Percentiles rank a stretch among this genome's conserved stretches.
These are phyloP conservation scores for Rhizopogon roseolus DNA, from an alignment of 768 basidiomycete genomes.

Conservation along the genomic window DNA sequence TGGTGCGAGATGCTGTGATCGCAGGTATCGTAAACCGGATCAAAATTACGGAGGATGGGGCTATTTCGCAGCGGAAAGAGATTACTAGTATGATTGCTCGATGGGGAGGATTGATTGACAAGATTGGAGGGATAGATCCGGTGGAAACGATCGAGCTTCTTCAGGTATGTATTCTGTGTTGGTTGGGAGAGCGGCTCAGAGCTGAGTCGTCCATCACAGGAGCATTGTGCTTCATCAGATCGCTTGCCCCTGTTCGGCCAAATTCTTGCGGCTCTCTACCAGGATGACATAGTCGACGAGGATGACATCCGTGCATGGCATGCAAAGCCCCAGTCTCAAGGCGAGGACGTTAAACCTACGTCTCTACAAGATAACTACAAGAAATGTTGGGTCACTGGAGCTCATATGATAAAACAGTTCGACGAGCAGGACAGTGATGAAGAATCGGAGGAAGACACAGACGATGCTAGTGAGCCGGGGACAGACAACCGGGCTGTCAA, in stretches of 20 bases:
- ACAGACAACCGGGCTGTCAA: slow-evolving; percentile 1
- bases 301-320: slow-evolving; percentile 91
- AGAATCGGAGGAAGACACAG: slow-evolving; percentile 26
- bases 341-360: slow-evolving; percentile 38
- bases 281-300: slow-evolving; percentile 88
- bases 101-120: slow-evolving; percentile 82
- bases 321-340: slow-evolving; percentile 48
- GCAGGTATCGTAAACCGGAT: slow-evolving; percentile 77
- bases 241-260: slow-evolving; percentile 76
- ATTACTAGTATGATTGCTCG: slow-evolving; percentile 59
- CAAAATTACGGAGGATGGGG: slow-evolving; percentile 51
- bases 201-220: slow-evolving; percentile 30
- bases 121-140: slow-evolving; percentile 78
- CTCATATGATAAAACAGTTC: slow-evolving; percentile 76
- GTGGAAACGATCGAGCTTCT: slow-evolving; percentile 75
- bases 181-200: not conserved
- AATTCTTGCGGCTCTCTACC: slow-evolving; percentile 82
- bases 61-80: slow-evolving; percentile 55
- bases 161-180: slow-evolving; percentile 48
- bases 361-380: slow-evolving; percentile 48
- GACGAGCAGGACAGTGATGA: slow-evolving; percentile 68
- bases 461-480: slow-evolving; percentile 15
- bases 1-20: slow-evolving; percentile 86
- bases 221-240: slow-evolving; percentile 58
- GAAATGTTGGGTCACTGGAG: slow-evolving; percentile 67